Conservation (phyloP, 805 yeast species). For the Pichia rugopelliculosa region DNA sequence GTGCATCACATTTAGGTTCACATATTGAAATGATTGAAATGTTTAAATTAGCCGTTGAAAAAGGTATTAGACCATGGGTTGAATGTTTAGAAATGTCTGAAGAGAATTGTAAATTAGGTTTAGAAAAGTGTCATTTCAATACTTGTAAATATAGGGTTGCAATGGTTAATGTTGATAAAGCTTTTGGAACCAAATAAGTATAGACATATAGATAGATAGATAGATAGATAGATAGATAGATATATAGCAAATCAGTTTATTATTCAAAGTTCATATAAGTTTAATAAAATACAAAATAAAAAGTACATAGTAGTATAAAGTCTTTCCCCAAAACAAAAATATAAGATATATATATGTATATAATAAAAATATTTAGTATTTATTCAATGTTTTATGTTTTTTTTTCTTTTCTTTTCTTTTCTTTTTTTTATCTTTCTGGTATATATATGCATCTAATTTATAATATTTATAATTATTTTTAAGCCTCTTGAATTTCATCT, state of each 20-base stretch:
- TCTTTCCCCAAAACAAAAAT: not conserved
- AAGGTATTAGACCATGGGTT: constrained; percentile 54
- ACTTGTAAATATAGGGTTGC: constrained; percentile 61
- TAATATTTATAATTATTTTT: not conserved
- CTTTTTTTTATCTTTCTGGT: not conserved
- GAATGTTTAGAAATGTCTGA: constrained; percentile 51
- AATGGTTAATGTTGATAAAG: constrained; percentile 47
- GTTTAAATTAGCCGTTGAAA: constrained; percentile 55
- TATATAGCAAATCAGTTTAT: too few species aligned
- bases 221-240: too few species aligned
- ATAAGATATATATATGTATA: not conserved
- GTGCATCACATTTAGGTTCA: constrained; percentile 55
- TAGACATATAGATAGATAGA: too few species aligned
- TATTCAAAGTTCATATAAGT: too few species aligned
- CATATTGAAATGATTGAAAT: constrained; percentile 59
- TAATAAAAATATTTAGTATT: not conserved
- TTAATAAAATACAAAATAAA: not conserved
- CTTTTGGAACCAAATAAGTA: constrained; percentile 21
- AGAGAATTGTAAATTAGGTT: constrained; percentile 46
- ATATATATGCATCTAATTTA: not conserved
- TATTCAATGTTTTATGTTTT: not conserved
- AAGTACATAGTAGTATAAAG: not conserved
- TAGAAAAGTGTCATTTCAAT: constrained; percentile 46
- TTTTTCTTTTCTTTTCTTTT: not conserved
- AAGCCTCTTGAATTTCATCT: constrained; percentile 7